A percentile compares a stretch with the other conserved stretches of the same genome.
Conservation (phyloP, 495 filamentous ascomycete species). For the Friedmanniomyces simplex region DNA sequence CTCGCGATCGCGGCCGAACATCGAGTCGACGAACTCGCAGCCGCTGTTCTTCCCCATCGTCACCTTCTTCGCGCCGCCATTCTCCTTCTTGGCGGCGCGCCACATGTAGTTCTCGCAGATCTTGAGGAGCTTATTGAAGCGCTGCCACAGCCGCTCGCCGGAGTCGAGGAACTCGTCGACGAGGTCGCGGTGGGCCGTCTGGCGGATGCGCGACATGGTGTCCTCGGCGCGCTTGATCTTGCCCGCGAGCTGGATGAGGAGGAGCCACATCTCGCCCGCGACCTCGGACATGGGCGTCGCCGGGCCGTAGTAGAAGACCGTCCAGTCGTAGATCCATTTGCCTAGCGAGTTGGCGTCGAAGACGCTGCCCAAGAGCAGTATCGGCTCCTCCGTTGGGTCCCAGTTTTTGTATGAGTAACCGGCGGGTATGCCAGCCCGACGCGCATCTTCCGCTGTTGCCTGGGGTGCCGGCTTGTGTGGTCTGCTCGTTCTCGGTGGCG, state of each 20-base stretch:
- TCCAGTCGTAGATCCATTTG: constrained; percentile 99
- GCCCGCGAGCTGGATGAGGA: constrained; percentile 89
- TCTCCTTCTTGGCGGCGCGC: constrained; percentile 57
- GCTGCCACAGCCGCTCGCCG: constrained; percentile 76
- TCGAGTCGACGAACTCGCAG: constrained; percentile 91
- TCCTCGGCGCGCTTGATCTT: constrained; percentile 91
- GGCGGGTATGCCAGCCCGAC: constrained; percentile 67
- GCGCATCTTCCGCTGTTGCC: constrained; percentile 80
- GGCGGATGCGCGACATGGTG: constrained; percentile 61
- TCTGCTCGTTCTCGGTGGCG: constrained; percentile 18
- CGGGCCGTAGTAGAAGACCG: constrained; percentile 80
- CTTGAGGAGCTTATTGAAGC: constrained; percentile 80
- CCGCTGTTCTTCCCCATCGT: constrained; percentile 89
- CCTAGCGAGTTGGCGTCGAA: constrained; percentile 96
- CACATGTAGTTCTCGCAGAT: constrained; percentile 89
- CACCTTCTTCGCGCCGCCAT: constrained; percentile 47
- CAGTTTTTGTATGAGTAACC: constrained; percentile 98
- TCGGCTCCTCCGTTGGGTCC: constrained; percentile 88
- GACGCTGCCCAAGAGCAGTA: constrained; percentile 87
- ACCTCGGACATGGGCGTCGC: constrained; percentile 81
- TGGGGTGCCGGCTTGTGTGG: constrained; percentile 38
- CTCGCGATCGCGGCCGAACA: constrained; percentile 89
- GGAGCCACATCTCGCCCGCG: constrained; percentile 88
- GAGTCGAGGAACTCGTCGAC: constrained; percentile 87
- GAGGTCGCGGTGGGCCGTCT: constrained; percentile 62